Evolutionary conservation across 1,284 basidiomycete genomes (phyloP).

Genomic region (Rhodotorula glutinis): DNA sequence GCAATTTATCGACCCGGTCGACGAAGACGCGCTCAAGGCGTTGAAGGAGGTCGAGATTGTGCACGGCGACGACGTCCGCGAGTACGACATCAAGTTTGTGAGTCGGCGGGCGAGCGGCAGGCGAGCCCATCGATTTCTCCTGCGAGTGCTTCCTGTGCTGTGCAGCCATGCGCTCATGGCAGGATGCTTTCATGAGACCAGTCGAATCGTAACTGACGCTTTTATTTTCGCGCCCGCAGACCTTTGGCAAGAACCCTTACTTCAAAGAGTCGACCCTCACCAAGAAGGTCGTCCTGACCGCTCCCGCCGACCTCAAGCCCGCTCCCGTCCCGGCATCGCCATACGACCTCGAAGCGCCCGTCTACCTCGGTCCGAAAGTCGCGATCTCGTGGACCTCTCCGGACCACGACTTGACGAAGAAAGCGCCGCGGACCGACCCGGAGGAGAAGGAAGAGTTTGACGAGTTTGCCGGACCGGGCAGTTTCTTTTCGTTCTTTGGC

Average conservation of each 20-base stretch:
- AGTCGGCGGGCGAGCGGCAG: too few relatives aligned
- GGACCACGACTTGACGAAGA: conserved; percentile 41
- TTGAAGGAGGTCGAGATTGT: conserved; percentile 35
- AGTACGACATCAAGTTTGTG: conserved; percentile 34
- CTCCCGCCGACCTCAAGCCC: conserved; percentile 16
- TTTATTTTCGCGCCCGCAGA: conserved; percentile 16
- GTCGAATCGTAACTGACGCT: not conserved
- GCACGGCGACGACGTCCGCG: conserved; percentile 33
- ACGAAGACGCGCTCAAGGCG: conserved; percentile 38
- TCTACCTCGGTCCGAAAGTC: conserved; percentile 15
- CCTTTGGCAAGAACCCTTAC: conserved; percentile 42
- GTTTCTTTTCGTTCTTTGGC: conserved; percentile 40
- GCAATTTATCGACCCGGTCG: conserved; percentile 37
- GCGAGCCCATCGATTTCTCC: too few relatives aligned
- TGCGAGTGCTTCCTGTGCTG: too few relatives aligned
- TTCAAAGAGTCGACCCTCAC: conserved; percentile 32
- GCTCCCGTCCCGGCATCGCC: conserved; percentile 12
- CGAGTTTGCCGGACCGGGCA: conserved; percentile 36
- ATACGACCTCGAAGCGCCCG: conserved; percentile 39
- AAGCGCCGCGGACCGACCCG: conserved; percentile 34
- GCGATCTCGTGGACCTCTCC: conserved; percentile 35
- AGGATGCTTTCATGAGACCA: too few relatives aligned
- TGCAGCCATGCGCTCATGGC: too few relatives aligned
- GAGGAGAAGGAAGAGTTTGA: conserved; percentile 40
- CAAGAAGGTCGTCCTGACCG: conserved; percentile 31